phyloP scores from a whole-genome alignment of 345 rosid species.

The Eucalyptus polybractea region DNA sequence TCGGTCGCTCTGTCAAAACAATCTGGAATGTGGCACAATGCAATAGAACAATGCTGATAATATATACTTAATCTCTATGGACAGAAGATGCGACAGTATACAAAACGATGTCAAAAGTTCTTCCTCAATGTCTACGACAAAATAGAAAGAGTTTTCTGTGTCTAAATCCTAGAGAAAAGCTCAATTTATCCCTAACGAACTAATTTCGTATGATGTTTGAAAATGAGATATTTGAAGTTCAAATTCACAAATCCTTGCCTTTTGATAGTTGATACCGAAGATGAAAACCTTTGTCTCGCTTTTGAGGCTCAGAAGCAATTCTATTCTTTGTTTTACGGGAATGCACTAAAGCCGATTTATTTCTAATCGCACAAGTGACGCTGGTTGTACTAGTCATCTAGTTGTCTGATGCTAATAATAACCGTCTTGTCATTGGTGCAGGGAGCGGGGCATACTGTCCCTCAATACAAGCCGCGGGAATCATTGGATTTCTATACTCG shows the following conservation, averaged over 20 bases:
- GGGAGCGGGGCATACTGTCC: constrained; percentile 62
- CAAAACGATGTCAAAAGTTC: background rate
- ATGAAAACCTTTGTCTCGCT: background rate
- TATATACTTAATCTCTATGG: background rate
- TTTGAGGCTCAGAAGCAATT: background rate
- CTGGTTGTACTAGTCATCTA: background rate
- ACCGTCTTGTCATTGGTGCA: background rate
- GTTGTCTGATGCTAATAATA: background rate
- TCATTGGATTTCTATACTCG: constrained; percentile 25
- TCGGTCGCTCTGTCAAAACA: background rate
- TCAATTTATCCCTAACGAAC: background rate
- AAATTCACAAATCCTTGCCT: background rate
- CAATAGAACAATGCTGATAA: background rate
- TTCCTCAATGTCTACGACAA: background rate
- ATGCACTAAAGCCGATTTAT: background rate
- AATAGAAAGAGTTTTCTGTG: background rate
- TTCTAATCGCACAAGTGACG: background rate
- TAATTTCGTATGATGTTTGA: background rate
- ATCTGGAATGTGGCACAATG: background rate
- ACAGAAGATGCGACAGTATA: background rate
- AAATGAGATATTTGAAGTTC: background rate
- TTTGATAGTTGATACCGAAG: background rate
- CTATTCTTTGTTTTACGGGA: background rate
- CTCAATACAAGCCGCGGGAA: constrained; percentile 48
- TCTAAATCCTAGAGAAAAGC: background rate